These are phyloP conservation scores for Yamadazyma endophytica DNA, from an alignment of 805 yeast species.

Conservation along the genomic window DNA sequence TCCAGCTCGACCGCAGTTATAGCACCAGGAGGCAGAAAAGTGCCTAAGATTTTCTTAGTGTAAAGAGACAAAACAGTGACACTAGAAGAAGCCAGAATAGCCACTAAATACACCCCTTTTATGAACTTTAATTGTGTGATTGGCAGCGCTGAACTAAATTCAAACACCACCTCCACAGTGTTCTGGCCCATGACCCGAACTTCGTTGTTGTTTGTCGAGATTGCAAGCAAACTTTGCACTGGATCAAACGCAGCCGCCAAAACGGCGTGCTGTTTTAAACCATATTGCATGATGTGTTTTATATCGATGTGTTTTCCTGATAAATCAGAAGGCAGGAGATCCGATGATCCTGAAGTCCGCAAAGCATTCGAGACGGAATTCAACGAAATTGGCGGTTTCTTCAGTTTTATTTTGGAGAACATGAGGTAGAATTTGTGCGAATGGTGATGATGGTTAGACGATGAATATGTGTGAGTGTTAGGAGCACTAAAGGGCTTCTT, in stretches of 20 bases:
- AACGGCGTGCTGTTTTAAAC: slow-evolving; percentile 53
- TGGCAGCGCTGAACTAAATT: slow-evolving; percentile 45
- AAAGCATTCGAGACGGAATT: slow-evolving; percentile 39
- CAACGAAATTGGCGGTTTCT: slow-evolving; percentile 40
- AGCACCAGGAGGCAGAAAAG: slow-evolving; percentile 58
- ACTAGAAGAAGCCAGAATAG: slow-evolving; percentile 52
- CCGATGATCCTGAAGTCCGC: slow-evolving; percentile 25
- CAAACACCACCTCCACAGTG: slow-evolving; percentile 67
- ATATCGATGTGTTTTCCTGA: slow-evolving; percentile 25
- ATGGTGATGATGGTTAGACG: neutral
- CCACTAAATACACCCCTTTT: slow-evolving; percentile 78
- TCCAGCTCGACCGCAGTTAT: slow-evolving; percentile 73
- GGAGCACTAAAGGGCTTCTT: no score
- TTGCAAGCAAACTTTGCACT: slow-evolving; percentile 78
- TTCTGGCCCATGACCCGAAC: slow-evolving; percentile 82
- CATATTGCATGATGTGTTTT: slow-evolving; percentile 27
- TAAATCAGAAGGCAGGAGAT: slow-evolving; percentile 30
- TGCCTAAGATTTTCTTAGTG: slow-evolving; percentile 55
- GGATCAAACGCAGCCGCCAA: slow-evolving; percentile 78
- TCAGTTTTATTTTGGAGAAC: slow-evolving; percentile 36
- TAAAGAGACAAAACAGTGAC: slow-evolving; percentile 69
- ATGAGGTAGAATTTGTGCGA: slow-evolving; percentile 14
- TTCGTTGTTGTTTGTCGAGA: slow-evolving; percentile 67
- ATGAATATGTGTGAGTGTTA: no score
- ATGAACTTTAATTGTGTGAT: slow-evolving; percentile 61